A percentile compares a stretch with the other conserved stretches of the same genome.
These are phyloP conservation scores for Colletotrichum sp. DNA, from an alignment of 2,329 filamentous ascomycete species.

Conservation along the genomic window DNA sequence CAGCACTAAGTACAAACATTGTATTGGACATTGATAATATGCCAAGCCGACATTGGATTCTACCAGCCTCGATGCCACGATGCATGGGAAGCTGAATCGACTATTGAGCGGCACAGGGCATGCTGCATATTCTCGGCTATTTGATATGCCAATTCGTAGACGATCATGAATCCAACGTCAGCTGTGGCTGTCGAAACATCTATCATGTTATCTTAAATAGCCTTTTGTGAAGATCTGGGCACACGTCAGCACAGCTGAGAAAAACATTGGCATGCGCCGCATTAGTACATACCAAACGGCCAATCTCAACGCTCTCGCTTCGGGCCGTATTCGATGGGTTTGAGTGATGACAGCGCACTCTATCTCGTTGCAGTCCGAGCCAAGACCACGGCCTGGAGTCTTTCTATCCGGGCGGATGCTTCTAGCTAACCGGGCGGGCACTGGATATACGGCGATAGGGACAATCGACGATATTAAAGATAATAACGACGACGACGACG, in stretches of 20 bases:
- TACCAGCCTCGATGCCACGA: no score
- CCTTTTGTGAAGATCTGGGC: not conserved
- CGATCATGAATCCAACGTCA: not conserved
- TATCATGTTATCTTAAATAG: not conserved
- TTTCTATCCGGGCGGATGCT: no score
- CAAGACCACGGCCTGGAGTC: not conserved
- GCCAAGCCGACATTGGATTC: not conserved
- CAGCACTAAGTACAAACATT: not conserved
- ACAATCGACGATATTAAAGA: no score
- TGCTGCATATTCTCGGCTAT: not conserved
- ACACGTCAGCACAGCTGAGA: not conserved
- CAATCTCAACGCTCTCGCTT: not conserved
- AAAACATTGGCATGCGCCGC: not conserved
- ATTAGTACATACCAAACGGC: not conserved
- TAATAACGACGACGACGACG: no score
- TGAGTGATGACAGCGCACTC: not conserved
- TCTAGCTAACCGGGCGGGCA: no score
- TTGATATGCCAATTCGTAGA: not conserved
- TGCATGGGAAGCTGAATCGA: not conserved
- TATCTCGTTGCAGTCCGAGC: not conserved
- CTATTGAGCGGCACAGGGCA: not conserved
- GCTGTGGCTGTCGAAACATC: not conserved
- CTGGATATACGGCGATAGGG: no score
- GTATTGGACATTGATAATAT: not conserved
- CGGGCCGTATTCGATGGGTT: not conserved